These are phyloP conservation scores for Peronospora farinosa DNA, from an alignment of 352 stramenopile species.

Conservation along the genomic window DNA sequence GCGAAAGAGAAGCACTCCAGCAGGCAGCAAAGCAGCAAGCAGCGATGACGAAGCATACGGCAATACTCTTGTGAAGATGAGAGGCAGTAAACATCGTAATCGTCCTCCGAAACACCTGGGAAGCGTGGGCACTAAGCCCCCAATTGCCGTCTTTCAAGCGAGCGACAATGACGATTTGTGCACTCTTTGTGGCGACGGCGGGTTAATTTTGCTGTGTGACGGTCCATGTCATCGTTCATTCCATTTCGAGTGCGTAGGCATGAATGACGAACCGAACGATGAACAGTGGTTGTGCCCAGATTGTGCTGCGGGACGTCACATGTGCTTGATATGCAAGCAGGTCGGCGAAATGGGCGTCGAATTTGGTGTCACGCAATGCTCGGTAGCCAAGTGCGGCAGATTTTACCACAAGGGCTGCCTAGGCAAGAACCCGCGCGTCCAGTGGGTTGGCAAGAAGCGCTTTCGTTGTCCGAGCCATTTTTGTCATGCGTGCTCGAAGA, in stretches of 20 bases:
- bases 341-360: constrained; percentile 86
- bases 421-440: constrained; percentile 59
- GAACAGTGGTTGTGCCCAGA: constrained; percentile 89
- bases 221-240: constrained; percentile 90
- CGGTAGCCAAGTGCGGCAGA: constrained; percentile 87
- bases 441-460: constrained; percentile 84
- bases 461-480: constrained; percentile 90
- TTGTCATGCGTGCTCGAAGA: constrained; percentile 65
- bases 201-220: constrained; percentile 88
- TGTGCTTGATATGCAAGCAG: constrained; percentile 89
- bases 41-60: constrained; percentile 41
- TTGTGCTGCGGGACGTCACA: constrained; percentile 83
- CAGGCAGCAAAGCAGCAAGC: constrained; percentile 18
- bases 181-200: constrained; percentile 87
- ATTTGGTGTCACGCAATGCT: constrained; percentile 88
- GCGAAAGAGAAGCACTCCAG: constrained; percentile 35
- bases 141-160: constrained; percentile 35
- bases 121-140: constrained; percentile 5
- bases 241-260: constrained; percentile 88
- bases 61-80: constrained; percentile 30
- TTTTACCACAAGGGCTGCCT: constrained; percentile 90
- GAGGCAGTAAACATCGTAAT: constrained; percentile 24
- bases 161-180: constrained; percentile 87
- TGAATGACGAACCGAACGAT: constrained; percentile 75
- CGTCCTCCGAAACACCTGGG: constrained; percentile 33